Evolutionary conservation across 2,329 filamentous ascomycete species (phyloP).

Genomic region (Microcyclospora tardicrescens): DNA sequence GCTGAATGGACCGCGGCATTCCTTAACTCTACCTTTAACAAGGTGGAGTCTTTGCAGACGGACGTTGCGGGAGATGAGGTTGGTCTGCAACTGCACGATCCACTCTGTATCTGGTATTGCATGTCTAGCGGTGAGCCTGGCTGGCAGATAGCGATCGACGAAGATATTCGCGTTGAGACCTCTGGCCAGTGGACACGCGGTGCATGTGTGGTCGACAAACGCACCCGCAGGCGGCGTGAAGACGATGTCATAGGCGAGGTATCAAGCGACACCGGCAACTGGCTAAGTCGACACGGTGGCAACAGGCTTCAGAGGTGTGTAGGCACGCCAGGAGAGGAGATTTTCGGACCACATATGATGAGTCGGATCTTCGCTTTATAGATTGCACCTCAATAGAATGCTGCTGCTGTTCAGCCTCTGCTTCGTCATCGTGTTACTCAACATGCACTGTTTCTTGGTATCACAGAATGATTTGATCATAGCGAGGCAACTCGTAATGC

Average conservation of each 20-base stretch:
- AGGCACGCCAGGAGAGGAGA: constrained; percentile 51
- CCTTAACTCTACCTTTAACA: constrained; percentile 32
- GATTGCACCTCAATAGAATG: not conserved
- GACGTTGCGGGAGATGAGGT: constrained; percentile 24
- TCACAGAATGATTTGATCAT: too few species aligned
- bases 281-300: constrained; percentile 60
- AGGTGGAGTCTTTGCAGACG: constrained; percentile 29
- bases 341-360: constrained; percentile 21
- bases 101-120: constrained; percentile 27
- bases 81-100: constrained; percentile 35
- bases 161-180: constrained; percentile 85
- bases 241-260: constrained; percentile 39
- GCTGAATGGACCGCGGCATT: constrained; percentile 34
- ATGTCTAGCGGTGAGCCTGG: constrained; percentile 12
- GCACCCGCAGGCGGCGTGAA: constrained; percentile 43
- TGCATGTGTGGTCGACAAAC: constrained; percentile 73
- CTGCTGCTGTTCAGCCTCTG: too few species aligned
- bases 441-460: too few species aligned
- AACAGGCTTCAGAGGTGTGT: constrained; percentile 71
- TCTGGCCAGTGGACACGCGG: constrained; percentile 83
- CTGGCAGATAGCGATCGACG: constrained; percentile 32
- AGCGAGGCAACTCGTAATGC: too few species aligned
- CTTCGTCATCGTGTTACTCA: too few species aligned
- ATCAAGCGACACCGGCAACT: constrained; percentile 59
- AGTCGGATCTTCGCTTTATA: constrained; percentile 12